Evolutionary conservation across 306 rosid genomes (phyloP).

Genomic region (Gillenia trifoliata): DNA sequence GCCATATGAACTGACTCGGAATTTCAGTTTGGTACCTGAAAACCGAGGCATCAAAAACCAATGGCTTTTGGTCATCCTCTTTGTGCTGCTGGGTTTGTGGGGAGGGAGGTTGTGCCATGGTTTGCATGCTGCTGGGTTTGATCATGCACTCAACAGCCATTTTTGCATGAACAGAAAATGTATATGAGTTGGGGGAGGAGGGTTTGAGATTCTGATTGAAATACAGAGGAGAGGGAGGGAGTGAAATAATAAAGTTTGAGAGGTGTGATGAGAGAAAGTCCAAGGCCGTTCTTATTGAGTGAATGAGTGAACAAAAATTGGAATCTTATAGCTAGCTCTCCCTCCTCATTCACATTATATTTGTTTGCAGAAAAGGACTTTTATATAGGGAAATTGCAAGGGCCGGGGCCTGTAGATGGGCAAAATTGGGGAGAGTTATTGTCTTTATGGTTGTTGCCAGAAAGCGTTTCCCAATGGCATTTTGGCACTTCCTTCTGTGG

Average conservation of each 20-base stretch:
- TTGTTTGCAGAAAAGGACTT: slow-evolving; percentile 29
- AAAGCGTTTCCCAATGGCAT: slow-evolving; percentile 57
- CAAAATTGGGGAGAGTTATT: slow-evolving; percentile 20
- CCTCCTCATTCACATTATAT: background rate
- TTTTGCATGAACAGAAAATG: slow-evolving; percentile 26
- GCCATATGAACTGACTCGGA: slow-evolving; percentile 89
- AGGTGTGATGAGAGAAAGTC: slow-evolving; percentile 60
- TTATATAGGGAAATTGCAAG: background rate
- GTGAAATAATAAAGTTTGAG: slow-evolving; percentile 29
- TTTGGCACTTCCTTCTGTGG: slow-evolving; percentile 44
- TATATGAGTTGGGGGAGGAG: background rate
- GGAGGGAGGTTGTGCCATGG: slow-evolving; percentile 27
- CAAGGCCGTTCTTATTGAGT: slow-evolving; percentile 52
- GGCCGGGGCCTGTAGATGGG: background rate
- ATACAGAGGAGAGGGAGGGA: slow-evolving; percentile 7
- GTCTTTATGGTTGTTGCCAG: slow-evolving; percentile 47
- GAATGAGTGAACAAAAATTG: slow-evolving; percentile 40
- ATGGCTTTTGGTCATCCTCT: slow-evolving; percentile 24
- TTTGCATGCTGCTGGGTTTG: slow-evolving; percentile 16
- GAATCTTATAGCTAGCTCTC: slow-evolving; percentile 56
- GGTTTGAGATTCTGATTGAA: background rate
- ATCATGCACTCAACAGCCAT: slow-evolving; percentile 63
- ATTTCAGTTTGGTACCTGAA: slow-evolving; percentile 40
- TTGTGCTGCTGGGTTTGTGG: slow-evolving; percentile 10
- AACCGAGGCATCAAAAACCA: slow-evolving; percentile 73